These are phyloP conservation scores for Dactylellina sp. DNA, from an alignment of 2,329 filamentous ascomycete species.

Conservation along the genomic window DNA sequence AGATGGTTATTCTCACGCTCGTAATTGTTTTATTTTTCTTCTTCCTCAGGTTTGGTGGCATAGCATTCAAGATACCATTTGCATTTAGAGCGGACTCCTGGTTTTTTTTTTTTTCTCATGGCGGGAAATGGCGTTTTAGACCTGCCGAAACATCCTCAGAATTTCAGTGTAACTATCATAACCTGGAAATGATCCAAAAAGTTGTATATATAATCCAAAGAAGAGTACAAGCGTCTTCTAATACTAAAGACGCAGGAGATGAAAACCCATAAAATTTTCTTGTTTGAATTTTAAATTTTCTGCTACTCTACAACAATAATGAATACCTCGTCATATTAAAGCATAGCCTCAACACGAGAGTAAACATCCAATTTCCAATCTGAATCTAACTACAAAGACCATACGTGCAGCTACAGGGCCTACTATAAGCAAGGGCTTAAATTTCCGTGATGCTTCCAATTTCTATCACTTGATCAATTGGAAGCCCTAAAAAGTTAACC, in stretches of 20 bases:
- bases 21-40: conserved; percentile 5
- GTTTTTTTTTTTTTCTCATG: conserved; percentile 2
- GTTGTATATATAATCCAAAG: conserved; percentile 21
- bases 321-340: not conserved
- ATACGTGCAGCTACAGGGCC: no score
- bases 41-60: conserved; percentile 19
- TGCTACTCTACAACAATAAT: not conserved
- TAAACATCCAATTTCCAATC: no score
- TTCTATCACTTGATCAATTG: conserved; percentile 73
- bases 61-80: conserved; percentile 49
- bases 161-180: conserved; percentile 16
- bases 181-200: conserved; percentile 2
- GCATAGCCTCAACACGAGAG: no score
- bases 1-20: not conserved
- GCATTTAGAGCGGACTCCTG: conserved; percentile 33
- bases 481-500: conserved; percentile 62
- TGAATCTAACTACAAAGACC: no score
- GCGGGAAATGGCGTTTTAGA: conserved; percentile 40
- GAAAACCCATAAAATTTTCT: no score
- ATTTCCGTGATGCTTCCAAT: conserved; percentile 78
- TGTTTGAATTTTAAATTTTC: no score
- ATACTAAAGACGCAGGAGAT: no score
- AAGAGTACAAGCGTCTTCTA: no score
- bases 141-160: conserved; percentile 10
- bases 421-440: conserved; percentile 61